Base-by-base conservation (phyloP, 441 rosid species). In the Arabidopsis hybrid region DNA sequence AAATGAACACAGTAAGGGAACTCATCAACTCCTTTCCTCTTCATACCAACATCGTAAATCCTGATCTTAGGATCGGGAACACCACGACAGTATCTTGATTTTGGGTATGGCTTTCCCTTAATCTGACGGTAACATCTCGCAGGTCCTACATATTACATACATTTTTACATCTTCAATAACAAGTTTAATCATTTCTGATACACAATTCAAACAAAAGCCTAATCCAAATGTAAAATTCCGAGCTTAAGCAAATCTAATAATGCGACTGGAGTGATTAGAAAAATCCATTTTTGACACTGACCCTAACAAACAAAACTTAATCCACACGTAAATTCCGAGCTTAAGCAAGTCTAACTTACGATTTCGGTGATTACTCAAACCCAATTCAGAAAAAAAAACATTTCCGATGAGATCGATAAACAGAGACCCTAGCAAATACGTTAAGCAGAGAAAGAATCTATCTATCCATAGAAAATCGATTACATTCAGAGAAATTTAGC, bases 11-110 rank as follows among this genome's bases (percentile, higher is more conserved):
- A 90, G 85, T 85, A 90, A 1, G 97, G 94, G 65, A 92, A 90
- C 73, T 92, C 97, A 46, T 90, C 96, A 2, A 92, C 97, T 8
- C 96, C 94, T 55, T 90, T 92, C 85, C 79, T 91, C 84, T 92
- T 92, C 97, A 92, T 92, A 4, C 97, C 97, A 0, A 92, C 96
- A 74, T 90, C 94, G 70, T 90, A 92, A 45, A 82, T 82, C 14
- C 83, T 79, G 11, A 82, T 82, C 36, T 82, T 79, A 0, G 85
- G 75, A 62, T 82, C 85, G 2, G 85, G 81, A 2, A 82, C 85
- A 16, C 85, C 85, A 60, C 85, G 85, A 50, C 85, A 82, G 65
- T 67, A 82, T 31, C 82, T 47, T 0, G 85, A 82, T 63, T 82
- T 82, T 0, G 82, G 85, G 78, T 82, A 82, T 13, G 85, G 85